Percentiles rank a stretch among this genome's conserved stretches.
These are phyloP conservation scores for Diaporthe citrichinensis DNA, from an alignment of 2,329 filamentous ascomycete genomes.

Conservation along the genomic window DNA sequence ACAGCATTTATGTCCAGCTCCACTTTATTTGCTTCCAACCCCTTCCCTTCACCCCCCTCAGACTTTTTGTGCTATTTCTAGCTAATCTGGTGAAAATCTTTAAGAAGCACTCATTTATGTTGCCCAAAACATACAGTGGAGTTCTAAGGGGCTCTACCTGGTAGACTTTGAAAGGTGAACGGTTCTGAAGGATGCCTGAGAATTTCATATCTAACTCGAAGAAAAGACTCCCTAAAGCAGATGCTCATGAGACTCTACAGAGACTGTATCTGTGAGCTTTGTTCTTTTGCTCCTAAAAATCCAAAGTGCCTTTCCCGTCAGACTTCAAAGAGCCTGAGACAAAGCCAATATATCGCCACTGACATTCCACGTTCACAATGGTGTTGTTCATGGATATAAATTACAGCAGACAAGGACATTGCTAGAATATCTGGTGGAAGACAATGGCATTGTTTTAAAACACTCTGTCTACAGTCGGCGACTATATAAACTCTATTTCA, in stretches of 20 bases:
- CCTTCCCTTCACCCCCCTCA: background rate
- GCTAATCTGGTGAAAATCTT: background rate
- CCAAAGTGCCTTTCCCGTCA: no score
- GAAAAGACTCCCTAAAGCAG: background rate
- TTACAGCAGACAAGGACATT: background rate
- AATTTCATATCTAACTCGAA: background rate
- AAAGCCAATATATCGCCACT: background rate
- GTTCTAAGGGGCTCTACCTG: background rate
- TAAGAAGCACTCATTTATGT: background rate
- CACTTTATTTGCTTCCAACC: background rate
- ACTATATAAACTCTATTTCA: background rate
- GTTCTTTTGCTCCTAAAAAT: no score
- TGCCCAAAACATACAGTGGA: background rate
- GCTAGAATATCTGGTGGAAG: no score
- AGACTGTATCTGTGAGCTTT: background rate
- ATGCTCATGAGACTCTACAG: accelerated
- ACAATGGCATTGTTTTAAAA: background rate
- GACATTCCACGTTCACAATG: background rate
- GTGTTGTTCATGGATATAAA: background rate
- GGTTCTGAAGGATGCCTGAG: no score
- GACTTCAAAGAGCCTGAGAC: background rate
- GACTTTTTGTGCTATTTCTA: background rate
- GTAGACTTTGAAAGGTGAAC: no score
- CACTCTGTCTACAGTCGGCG: background rate
- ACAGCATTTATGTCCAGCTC: background rate